Evolutionary conservation across 1,284 basidiomycete genomes (phyloP), one percentile per base, ranked within the genome.

Genomic region (Chalciporus piperatoides): DNA sequence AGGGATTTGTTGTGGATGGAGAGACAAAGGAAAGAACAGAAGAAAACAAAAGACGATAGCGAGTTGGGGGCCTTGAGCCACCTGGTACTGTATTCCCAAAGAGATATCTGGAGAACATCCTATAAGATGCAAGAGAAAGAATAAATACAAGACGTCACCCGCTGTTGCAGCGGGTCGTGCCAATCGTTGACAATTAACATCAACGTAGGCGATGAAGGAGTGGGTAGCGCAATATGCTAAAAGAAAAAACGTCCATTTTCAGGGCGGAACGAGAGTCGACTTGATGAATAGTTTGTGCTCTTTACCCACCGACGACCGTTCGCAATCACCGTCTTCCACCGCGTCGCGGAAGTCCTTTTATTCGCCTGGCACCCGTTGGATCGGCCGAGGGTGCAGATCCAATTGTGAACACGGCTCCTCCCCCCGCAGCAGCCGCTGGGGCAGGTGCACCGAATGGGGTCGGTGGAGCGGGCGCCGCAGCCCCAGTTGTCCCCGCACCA

Each of bases 271-370:
- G 48, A 52, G 43, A 44, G 44, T 23, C 37, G 48, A 42, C 33
- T 49, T n/a, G 28, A 41, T 32, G 27, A 23, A 6, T 48, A 48
- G 33, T 46, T 48, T 46, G 48, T 21, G 43, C 15, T 32, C n/a
- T 60, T 46, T 47, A 47, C 44, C 53, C 51, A 48, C 47, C 25
- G 12, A 39, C 49, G 57, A 52, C 59, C 52, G 28, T 43, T 48
- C 41, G 40, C 17, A 40, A 30, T 63, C 39, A 54, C 40, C 64
- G 66, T 51, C 64, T 67, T 40, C 15, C 59, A 30, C 67, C 66
- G 4, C 64, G 68, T 44, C 63, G 77, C 23, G 81, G 81, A 52
- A 84, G 65, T 47, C 76, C 79, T 67, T 77, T 80, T 35, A 81
- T 76, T 46, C 70, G 71, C 38, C 82, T 71, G 12, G 56, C 56